Evolutionary conservation across 148 eudicot genomes (phyloP).

Genomic region (Pharnaceum exiguum): DNA sequence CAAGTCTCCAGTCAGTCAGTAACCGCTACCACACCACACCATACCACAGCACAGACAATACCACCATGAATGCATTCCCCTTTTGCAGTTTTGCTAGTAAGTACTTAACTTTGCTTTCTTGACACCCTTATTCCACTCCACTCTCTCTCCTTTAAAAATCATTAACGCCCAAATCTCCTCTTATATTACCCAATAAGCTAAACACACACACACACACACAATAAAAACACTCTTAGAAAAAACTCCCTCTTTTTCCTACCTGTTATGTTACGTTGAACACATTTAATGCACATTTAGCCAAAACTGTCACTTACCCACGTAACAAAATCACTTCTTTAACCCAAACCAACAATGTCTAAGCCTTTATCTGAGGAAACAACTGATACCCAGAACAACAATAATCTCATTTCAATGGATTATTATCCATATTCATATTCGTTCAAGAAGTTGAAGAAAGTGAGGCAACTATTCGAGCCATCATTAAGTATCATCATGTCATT

Average conservation of each 20-base stretch:
- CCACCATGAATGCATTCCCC: too few relatives aligned
- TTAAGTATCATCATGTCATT: slow-evolving; percentile 47
- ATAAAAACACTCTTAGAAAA: not conserved
- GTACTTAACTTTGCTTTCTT: slow-evolving; percentile 18
- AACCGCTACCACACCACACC: slow-evolving; percentile 3
- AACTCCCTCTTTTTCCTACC: not conserved
- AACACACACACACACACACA: slow-evolving; percentile 4
- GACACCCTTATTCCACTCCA: slow-evolving; percentile 8
- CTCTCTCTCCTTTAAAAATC: not conserved
- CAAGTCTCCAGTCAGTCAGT: not conserved
- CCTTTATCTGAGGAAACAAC: slow-evolving; percentile 26
- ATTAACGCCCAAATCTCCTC: not conserved
- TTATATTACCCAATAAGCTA: slow-evolving; percentile 7
- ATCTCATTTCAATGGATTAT: slow-evolving; percentile 9
- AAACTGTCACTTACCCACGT: slow-evolving; percentile 1
- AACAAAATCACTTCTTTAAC: not conserved
- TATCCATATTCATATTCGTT: too few relatives aligned
- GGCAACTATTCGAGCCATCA: slow-evolving; percentile 66
- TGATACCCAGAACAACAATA: slow-evolving; percentile 5
- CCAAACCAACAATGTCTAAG: slow-evolving; percentile 29
- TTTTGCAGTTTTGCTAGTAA: too few relatives aligned
- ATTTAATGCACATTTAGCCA: not conserved
- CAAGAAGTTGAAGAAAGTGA: slow-evolving; percentile 51
- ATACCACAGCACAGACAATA: too few relatives aligned
- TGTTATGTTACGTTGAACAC: not conserved